Evolutionary conservation across 2,329 filamentous ascomycete genomes (phyloP), one percentile per base, ranked within the genome.

Genomic region (Apiospora saccharicola): DNA sequence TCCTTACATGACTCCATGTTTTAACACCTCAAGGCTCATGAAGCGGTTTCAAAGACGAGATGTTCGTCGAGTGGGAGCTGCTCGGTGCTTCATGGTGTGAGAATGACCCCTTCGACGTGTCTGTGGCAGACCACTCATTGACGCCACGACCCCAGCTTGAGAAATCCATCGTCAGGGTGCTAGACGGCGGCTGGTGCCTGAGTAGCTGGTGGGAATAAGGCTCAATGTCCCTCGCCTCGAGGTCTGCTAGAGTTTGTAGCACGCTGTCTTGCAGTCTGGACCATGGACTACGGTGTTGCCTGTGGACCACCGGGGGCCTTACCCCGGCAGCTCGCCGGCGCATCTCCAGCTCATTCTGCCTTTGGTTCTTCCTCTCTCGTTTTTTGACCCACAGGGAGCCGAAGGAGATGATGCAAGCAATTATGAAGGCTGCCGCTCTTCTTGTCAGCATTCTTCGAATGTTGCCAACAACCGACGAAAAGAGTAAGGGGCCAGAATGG

Each of bases 381-480:
- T 68, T 74, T 71, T 22, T 70, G 14, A 75, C 73, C n/a, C 74
- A 76, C 1, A 76, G 74, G 14, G 72, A 70, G 24, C 75, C 75
- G 70, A 77, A 77, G 1, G 75, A 77, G 22, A 77, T 72, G 37
- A 75, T 57, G 53, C 75, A 77, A 44, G 75, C 75, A 24, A 77
- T 69, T 3, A 76, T 37, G 41, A 73, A 75, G 19, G 75, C 75
- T 72, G n/a, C 3, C 19, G 10, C 19, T 14, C 5, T 10, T 16
- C 13, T 57, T 16, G 34, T 26, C 26, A n/a, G n/a, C n/a, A 51
- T 51, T 4, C 12, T 24, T 26, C 4, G n/a, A 7, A 10, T 6
- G 22, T 0, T 13, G n/a, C 12, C n/a, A 3, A 14, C 10, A 1
- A 5, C n/a, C 4, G 22, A 14, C 7, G 8, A 22, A n/a, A n/a